Conservation (phyloP, 208 protist species). For the Crithidia mellificae region DNA sequence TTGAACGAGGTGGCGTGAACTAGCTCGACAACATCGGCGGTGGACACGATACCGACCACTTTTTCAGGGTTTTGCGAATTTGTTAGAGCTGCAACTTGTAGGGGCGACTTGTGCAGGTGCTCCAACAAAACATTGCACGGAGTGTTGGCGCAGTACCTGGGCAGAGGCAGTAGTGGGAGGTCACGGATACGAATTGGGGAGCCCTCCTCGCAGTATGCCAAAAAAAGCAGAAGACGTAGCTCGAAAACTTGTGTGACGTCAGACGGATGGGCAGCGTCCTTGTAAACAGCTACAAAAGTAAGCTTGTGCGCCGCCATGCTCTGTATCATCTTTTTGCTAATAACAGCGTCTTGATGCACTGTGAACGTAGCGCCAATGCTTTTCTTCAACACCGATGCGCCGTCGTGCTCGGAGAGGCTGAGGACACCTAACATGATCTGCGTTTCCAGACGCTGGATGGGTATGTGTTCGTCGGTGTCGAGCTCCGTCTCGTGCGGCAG, state of each 20-base stretch:
- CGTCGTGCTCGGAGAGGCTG: slow-evolving; percentile 62
- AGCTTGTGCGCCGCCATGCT: slow-evolving; percentile 45
- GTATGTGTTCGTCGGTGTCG: slow-evolving; percentile 24
- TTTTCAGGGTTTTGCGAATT: slow-evolving; percentile 26
- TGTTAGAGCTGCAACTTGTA: slow-evolving; percentile 46
- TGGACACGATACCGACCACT: slow-evolving; percentile 57
- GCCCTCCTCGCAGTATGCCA: slow-evolving; percentile 50
- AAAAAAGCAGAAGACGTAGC: slow-evolving; percentile 56
- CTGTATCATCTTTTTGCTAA: slow-evolving; percentile 53
- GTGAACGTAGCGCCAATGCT: slow-evolving; percentile 49
- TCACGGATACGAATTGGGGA: slow-evolving; percentile 48
- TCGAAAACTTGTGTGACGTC: slow-evolving; percentile 60
- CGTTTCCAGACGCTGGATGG: slow-evolving; percentile 53
- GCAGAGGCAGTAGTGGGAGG: slow-evolving; percentile 50
- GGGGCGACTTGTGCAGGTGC: slow-evolving; percentile 48
- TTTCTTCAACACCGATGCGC: slow-evolving; percentile 42
- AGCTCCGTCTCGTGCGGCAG: slow-evolving; percentile 45
- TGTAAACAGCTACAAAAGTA: slow-evolving; percentile 60
- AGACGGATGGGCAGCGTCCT: slow-evolving; percentile 44
- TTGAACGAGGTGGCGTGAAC: slow-evolving; percentile 65
- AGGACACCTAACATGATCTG: slow-evolving; percentile 75
- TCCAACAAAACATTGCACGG: slow-evolving; percentile 49
- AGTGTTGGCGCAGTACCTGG: slow-evolving; percentile 43
- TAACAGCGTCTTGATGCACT: slow-evolving; percentile 50
- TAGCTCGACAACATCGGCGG: slow-evolving; percentile 57